Base-by-base conservation (phyloP, 2,329 filamentous ascomycete species). In the Didymella lethalis region DNA sequence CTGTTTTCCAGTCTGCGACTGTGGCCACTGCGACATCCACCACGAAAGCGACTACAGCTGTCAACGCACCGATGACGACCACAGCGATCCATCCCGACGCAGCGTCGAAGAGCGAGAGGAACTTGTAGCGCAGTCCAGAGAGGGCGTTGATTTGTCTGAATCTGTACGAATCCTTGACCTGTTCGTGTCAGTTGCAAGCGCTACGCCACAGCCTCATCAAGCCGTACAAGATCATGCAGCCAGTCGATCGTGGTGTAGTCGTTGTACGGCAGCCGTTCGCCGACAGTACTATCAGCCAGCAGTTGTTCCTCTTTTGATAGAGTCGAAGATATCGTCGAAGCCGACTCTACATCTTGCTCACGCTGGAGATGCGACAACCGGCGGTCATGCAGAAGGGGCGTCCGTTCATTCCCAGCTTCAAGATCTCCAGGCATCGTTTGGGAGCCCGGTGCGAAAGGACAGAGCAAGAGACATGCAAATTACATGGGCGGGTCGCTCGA, bases 221-320 rank as follows among this genome's bases (percentile, higher is more conserved):
- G 40, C 2, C n/a, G 16, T 48, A 84, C 83, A 55, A 88, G 71
- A 64, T 86, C 84, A 69, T 86, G 85, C 10, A 88, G 77, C 85
- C 85, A 88, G 71, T 88, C 85, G 57, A 87, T 87, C 1, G 85
- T 86, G 7, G 82, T 84, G 64, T 88, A 88, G 62, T 87, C 83
- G 66, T 86, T 86, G 67, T 88, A 88, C 0, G 84, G 82, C 20
- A 87, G 70, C 50, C 84, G 75, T 67, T 87, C 85, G 41, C 84
- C 84, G 11, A 85, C 76, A 1, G 82, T 75, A 25, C 79, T 82
- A 4, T 74, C 73, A 7, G 67, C 75, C 54, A 85, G 71, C 18
- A 79, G 78, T 57, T 79, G 79, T 62, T 85, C 83, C 46, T 84
- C 81, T 55, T 82, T 83, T 14, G 78, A 79, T 28, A 82, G 64